A percentile compares a stretch with the other conserved stretches of the same genome.
These are phyloP conservation scores for Alternaria sp. DNA, from an alignment of 2,329 filamentous ascomycete genomes.

Conservation along the genomic window DNA sequence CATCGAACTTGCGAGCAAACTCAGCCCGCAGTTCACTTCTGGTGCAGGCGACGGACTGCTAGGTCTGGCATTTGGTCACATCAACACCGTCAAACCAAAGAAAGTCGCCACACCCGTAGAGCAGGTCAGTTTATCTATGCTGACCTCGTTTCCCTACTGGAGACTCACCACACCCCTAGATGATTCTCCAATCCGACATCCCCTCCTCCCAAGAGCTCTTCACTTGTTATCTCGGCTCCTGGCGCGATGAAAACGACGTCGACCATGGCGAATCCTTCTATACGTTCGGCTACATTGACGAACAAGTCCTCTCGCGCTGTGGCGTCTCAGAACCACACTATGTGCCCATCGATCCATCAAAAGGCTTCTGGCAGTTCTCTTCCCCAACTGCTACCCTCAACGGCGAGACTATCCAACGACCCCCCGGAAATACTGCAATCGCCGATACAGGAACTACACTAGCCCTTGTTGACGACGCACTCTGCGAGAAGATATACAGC, in stretches of 20 bases:
- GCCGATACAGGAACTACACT: conserved; percentile 77
- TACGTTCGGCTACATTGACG: conserved; percentile 76
- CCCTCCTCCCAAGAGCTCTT: conserved; percentile 64
- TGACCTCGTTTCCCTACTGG: conserved; percentile 55
- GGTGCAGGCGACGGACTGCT: no score
- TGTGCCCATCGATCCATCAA: conserved; percentile 67
- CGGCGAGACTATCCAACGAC: conserved; percentile 59
- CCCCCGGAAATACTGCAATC: conserved; percentile 69
- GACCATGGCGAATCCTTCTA: conserved; percentile 66
- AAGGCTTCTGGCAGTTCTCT: conserved; percentile 74
- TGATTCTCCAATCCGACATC: conserved; percentile 66
- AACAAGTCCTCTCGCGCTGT: conserved; percentile 64
- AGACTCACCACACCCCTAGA: conserved; percentile 55
- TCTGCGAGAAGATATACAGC: conserved; percentile 69
- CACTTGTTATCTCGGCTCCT: conserved; percentile 68
- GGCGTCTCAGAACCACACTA: conserved; percentile 66
- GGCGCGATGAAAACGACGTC: conserved; percentile 57
- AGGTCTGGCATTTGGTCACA: no score
- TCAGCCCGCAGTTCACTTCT: no score
- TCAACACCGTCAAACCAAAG: no score
- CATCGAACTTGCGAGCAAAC: no score
- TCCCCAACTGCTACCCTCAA: conserved; percentile 67
- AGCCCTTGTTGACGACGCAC: conserved; percentile 68
- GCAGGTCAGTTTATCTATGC: conserved; percentile 34
- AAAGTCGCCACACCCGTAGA: no score